Base-by-base conservation (phyloP, 2,329 filamentous ascomycete genomes). In the Ascochyta rabiei region DNA sequence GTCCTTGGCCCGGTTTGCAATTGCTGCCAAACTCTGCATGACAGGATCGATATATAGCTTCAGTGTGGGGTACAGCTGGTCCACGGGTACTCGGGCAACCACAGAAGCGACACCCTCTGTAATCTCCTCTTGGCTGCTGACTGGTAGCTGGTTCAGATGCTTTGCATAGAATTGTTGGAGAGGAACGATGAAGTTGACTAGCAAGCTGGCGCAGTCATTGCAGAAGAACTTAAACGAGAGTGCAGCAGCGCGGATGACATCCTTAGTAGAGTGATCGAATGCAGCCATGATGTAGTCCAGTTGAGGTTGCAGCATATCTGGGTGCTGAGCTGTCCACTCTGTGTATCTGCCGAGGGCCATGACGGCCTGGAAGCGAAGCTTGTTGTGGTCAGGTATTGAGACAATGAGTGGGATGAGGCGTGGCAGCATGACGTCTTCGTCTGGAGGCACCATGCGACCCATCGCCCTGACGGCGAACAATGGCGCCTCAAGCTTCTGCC, bases 311-410 rank as follows among this genome's bases (percentile, higher is more conserved):
- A 99, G 82, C 40, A 93, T 96, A 54, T 97, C 91, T 0, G 93
- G 91, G 69, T 99, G 95, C 42, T 91, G 87, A 5, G 95, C 87
- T 0, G 96, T 99, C 95, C 95, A 99, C 75, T 98, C 93, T 0
- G 96, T 99, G 72, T 99, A 99, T 59, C 95, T 86, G 33, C 92
- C 95, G 19, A 99, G 84, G 3, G 96, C 93, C 92, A 99, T 97
- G 69, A 98, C 96, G 6, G 93, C 93, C 59, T 96, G 93, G 76
- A 99, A 99, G 7, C 93, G 91, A n/a, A 99, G 84, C 79, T 98
- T 99, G 76, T 98, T 91, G 68, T 99, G 95, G 69, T 90, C 88
- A 0, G 95, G 95, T 57, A 99, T 96, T 71, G 96, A 90, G 10
- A 96, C 91, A 59, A 99, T 86, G 52, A 99, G 82, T 16, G 93